phyloP scores from a whole-genome alignment of 192 early-diverging fungal genomes.

The Coemansia javaensis region DNA sequence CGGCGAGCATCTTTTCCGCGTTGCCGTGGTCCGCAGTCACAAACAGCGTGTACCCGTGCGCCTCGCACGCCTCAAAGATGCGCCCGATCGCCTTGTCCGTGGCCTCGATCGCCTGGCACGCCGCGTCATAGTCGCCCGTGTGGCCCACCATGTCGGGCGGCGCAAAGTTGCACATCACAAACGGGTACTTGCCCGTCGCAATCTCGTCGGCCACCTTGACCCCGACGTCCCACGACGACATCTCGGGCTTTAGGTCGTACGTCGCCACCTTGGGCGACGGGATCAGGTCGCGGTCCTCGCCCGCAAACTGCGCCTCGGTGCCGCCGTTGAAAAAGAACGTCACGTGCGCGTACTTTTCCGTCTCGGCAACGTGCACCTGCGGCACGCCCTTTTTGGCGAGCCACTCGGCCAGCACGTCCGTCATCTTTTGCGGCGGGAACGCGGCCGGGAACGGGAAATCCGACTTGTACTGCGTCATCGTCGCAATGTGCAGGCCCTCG shows the following conservation, averaged over 20 bases:
- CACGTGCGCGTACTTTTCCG: conserved; percentile 99
- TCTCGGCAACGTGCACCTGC: conserved; percentile 98
- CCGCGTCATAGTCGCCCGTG: conserved; percentile 92
- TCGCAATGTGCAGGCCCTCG: conserved; percentile 77
- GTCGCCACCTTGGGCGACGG: conserved; percentile 94
- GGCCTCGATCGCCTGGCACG: conserved; percentile 84
- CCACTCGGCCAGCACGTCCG: conserved; percentile 97
- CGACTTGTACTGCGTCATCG: conserved; percentile 97
- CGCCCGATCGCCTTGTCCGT: conserved; percentile 93
- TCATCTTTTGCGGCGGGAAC: conserved; percentile 96
- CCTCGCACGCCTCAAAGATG: conserved; percentile 89
- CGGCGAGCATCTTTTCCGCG: conserved; percentile 95
- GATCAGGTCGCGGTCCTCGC: conserved; percentile 88
- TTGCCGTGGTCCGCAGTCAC: conserved; percentile 99
- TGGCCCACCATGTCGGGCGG: conserved; percentile 97
- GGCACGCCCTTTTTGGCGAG: conserved; percentile 78
- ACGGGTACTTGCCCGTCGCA: conserved; percentile 72
- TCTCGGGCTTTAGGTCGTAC: conserved; percentile 94
- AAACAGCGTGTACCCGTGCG: conserved; percentile 84
- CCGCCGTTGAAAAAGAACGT: conserved; percentile 99
- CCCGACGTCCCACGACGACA: conserved; percentile 86
- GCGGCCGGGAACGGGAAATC: conserved; percentile 94
- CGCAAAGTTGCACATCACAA: conserved; percentile 99
- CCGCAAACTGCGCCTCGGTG: conserved; percentile 80
- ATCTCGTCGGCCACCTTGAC: conserved; percentile 87